Evolutionary conservation across 352 stramenopile species (phyloP), one percentile per base, ranked within the genome.

Genomic region (Phytophthora lateralis): DNA sequence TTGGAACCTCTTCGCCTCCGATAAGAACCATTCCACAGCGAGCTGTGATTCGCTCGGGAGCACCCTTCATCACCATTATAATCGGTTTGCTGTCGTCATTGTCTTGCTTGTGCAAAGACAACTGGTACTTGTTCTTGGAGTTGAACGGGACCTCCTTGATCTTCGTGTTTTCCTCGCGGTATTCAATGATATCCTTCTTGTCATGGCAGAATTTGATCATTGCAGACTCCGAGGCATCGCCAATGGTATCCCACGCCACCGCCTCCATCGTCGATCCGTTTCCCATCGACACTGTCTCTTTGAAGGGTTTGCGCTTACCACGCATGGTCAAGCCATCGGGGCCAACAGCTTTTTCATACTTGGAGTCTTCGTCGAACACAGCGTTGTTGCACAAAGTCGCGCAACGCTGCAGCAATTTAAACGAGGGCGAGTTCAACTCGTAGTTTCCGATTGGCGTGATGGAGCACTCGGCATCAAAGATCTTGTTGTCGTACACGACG

Each of bases 41-140:
- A 20, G 80, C 73, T n/a, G 98, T 80, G 68, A 99, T 98, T 41
- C 92, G 87, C 55, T 99, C 97, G 2, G 97, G 97, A 0, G 96
- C 97, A 54, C 97, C 97, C 74, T 99, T 99, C 80, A 99, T 98
- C 26, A 90, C 79, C 64, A 94, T 73, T 26, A 94, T 56, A 2
- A 89, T 52, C 5, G 85, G 81, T 38, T 82, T 73, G 7, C 38
- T 65, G 37, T 88, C 74, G 41, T 94, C 76, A 29, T 91, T 94
- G 4, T 92, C 59, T 72, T 94, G 85, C 51, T 80, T 82, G 71
- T 94, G 83, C 20, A 94, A 71, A n/a, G 83, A 91, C 2, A 94
- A 37, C 30, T 94, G 85, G 47, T 88, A 94, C 59, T 94, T 94
- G 76, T 94, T 92, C 63, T 89, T 90, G 2, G 85, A 94, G 60